Conservation (phyloP, 2,329 filamentous ascomycete species). For the Chrysosporium queenslandicum region DNA sequence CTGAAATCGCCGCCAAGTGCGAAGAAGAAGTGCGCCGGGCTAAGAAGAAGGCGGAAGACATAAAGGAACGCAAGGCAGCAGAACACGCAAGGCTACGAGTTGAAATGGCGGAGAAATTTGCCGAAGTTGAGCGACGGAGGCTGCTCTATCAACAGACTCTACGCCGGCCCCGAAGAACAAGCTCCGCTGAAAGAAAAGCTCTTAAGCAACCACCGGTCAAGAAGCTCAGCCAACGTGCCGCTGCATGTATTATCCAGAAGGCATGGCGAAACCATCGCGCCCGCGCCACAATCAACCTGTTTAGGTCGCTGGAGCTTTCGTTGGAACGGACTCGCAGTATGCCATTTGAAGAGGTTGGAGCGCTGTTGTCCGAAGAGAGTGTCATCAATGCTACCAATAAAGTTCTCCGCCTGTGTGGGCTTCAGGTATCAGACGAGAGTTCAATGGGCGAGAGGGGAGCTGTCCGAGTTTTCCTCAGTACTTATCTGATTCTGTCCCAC, state of each 20-base stretch:
- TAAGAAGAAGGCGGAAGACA: conserved; percentile 58
- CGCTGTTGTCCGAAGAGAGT: conserved; percentile 44
- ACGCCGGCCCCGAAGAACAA: conserved; percentile 44
- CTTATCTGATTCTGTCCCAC: conserved; percentile 53
- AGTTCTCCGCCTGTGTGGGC: conserved; percentile 47
- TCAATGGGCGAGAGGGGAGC: conserved; percentile 41
- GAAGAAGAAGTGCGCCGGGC: conserved; percentile 56
- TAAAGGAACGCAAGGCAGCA: conserved; percentile 53
- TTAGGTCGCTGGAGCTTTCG: conserved; percentile 44
- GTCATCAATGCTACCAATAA: conserved; percentile 46
- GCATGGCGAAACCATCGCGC: conserved; percentile 46
- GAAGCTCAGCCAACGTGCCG: conserved; percentile 42
- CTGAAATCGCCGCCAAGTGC: conserved; percentile 55
- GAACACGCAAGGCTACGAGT: conserved; percentile 49
- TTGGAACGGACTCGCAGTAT: conserved; percentile 44
- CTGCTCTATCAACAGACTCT: conserved; percentile 39
- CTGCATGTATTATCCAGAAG: conserved; percentile 48
- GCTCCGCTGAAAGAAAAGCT: conserved; percentile 29
- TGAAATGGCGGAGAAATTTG: conserved; percentile 56
- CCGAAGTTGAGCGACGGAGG: conserved; percentile 52
- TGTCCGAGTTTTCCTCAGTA: conserved; percentile 53
- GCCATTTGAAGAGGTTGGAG: conserved; percentile 50
- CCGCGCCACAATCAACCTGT: conserved; percentile 42
- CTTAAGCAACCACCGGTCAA: conserved; percentile 24
- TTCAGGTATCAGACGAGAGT: conserved; percentile 44